Base-by-base conservation (phyloP, 1,139 yeast genomes). In the Taphrina sp. region DNA sequence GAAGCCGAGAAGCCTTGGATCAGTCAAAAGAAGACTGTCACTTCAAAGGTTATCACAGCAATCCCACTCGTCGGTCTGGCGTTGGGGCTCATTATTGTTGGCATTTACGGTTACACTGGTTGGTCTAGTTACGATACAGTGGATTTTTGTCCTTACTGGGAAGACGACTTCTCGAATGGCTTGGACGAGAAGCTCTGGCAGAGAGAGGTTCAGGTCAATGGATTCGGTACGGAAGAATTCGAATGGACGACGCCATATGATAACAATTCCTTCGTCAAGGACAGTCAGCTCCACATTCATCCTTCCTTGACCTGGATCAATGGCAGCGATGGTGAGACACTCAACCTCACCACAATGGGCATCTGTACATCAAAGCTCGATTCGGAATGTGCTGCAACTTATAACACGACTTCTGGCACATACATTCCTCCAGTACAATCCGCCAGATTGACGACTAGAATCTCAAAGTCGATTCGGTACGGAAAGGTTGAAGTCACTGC, bases 401-500 rank as follows among this genome's bases (percentile, higher is more conserved):
- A 58, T 4, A 60, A 60, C 37, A 14, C 49, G n/a, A 36, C 61
- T 3, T 19, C 43, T 7, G 56, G 52, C 8, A 31, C 24, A 16
- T 58, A 51, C 56, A 43, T 60, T 31, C 62, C 62, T 3, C 61
- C 61, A 12, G 55, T 60, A 16, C 59, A 43, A 33, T 60, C 62
- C n/a, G 62, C 62, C 2, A 57, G 62, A 1, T 39, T 60, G 23
- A 56, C 57, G 24, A 59, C 62, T 12, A 45, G 36, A 22, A 8
- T 39, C 8, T 52, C 56, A 16, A 52, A 60, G 26, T 26, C 26
- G 20, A 43, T 60, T 44, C 35, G 34, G 28, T 59, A 59, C 45
- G 62, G 62, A 17, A 57, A 58, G 36, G 54, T 60, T 33, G 62
- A 60, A 23, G 60, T 60, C n/a, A 36, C 45, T 19, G 62, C 62